These are phyloP conservation scores for Rhodotorula sp. DNA, from an alignment of 1,284 basidiomycete species.

Conservation along the genomic window DNA sequence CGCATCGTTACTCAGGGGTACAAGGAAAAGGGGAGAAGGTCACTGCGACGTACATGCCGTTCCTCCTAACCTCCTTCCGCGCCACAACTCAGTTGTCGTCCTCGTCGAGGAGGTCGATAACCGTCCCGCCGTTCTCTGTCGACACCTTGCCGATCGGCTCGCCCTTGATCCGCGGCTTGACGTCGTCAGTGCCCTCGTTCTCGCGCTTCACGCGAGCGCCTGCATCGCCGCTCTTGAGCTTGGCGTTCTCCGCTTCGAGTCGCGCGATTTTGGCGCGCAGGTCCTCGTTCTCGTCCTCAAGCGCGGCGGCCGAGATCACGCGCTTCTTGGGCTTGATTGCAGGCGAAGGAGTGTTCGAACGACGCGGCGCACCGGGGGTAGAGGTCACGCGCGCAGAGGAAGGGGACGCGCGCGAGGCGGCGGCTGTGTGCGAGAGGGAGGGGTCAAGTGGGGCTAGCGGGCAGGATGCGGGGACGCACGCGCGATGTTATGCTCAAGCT, in stretches of 20 bases:
- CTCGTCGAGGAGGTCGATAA: constrained; percentile 17
- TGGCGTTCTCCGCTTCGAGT: constrained; percentile 3
- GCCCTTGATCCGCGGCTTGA: constrained; percentile 12
- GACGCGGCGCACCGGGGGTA: too few relatives aligned
- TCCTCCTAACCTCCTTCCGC: too few relatives aligned
- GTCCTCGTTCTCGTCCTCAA: constrained; percentile 7
- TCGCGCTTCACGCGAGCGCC: neutral
- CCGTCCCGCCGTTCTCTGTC: constrained; percentile 6
- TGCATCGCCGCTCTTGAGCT: neutral
- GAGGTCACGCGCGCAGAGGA: neutral
- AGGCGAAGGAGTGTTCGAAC: neutral
- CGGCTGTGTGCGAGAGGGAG: too few relatives aligned
- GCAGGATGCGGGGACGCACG: neutral
- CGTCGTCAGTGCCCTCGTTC: neutral
- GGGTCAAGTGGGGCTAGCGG: too few relatives aligned
- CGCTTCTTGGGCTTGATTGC: constrained; percentile 15
- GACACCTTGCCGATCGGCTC: constrained; percentile 2
- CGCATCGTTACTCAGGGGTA: neutral
- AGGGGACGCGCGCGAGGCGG: neutral
- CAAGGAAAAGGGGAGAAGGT: neutral
- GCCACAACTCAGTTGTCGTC: neutral
- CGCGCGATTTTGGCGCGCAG: constrained; percentile 8
- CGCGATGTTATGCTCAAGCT: constrained; percentile 19
- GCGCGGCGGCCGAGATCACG: constrained; percentile 3
- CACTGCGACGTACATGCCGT: neutral